Base-by-base conservation (phyloP, 2,329 filamentous ascomycete genomes). In the Fragosphaeria purpurea region DNA sequence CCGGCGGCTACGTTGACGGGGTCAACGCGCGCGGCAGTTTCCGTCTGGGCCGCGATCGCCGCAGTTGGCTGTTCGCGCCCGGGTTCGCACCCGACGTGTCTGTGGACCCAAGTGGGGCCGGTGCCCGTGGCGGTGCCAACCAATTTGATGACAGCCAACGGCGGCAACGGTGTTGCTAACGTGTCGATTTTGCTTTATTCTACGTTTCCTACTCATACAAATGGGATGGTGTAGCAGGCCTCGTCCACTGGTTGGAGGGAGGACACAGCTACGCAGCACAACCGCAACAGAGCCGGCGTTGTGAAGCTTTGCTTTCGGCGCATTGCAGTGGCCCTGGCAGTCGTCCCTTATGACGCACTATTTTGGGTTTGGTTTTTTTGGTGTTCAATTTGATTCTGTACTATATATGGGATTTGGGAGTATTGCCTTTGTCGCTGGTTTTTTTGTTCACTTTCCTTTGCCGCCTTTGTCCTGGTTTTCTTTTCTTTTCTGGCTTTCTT, bases 21-120 rank as follows among this genome's bases (percentile, higher is more conserved):
- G 62, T 61, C 31, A 73, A 74, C 52, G 59, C 67, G 3, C 61
- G 74, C 22, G 70, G 69, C 8, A 80, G 76, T 59, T 80, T 82
- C 59, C 70, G 78, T 45, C 71, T 81, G 12, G 77, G 77, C 7
- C 68, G 75, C 48, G 78, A 82, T 58, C 64, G 78, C 40, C 65
- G 77, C 42, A 80, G 77, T 61, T 81, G 78, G 78, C 61, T 80
- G 31, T 80, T 81, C 57, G 72, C 74, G 1, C 74, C 75, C 0
- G 67, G 62, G 1, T 79, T 80, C 57, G 73, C 73, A 9, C 75
- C 75, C 1, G 69, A 72, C 9, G 65, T 79, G 5, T 70, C 72
- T 4, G 62, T 77, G 33, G 75, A 73, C 50, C 70, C 69, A 40
- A 65, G 63, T 7, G 65, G 62, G 4, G 56, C 52, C 2, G 55